Conservation (phyloP, 345 rosid species). For the Salix arbutifolia region DNA sequence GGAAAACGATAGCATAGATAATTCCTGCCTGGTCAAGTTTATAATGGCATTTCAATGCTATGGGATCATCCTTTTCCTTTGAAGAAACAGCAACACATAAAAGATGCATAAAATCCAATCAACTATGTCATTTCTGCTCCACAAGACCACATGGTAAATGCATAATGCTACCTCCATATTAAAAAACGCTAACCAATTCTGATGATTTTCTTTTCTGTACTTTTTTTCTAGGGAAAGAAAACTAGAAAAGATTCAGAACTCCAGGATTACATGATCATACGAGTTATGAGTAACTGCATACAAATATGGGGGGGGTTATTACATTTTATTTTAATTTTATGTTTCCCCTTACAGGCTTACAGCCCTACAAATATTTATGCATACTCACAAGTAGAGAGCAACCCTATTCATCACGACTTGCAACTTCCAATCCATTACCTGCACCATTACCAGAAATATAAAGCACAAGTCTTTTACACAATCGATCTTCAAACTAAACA, state of each 20-base stretch:
- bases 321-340: not conserved
- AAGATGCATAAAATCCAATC: not conserved
- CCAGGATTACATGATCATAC: not conserved
- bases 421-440: conserved; percentile 94
- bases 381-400: not conserved
- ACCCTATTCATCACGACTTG: conserved; percentile 40
- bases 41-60: not conserved
- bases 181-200: not conserved
- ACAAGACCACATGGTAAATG: not conserved
- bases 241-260: not conserved
- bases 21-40: not conserved
- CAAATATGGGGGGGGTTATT: not conserved
- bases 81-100: not conserved
- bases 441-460: conserved; percentile 11
- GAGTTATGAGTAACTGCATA: not conserved
- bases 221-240: not conserved
- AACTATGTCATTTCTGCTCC: not conserved
- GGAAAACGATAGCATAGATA: not conserved
- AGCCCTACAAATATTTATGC: not conserved
- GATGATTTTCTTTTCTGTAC: too few species aligned
- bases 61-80: not conserved
- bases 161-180: not conserved
- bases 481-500: not conserved
- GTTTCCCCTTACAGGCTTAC: not conserved
- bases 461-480: not conserved